Conservation (phyloP, 805 yeast genomes). For the Candida gorgasii region DNA sequence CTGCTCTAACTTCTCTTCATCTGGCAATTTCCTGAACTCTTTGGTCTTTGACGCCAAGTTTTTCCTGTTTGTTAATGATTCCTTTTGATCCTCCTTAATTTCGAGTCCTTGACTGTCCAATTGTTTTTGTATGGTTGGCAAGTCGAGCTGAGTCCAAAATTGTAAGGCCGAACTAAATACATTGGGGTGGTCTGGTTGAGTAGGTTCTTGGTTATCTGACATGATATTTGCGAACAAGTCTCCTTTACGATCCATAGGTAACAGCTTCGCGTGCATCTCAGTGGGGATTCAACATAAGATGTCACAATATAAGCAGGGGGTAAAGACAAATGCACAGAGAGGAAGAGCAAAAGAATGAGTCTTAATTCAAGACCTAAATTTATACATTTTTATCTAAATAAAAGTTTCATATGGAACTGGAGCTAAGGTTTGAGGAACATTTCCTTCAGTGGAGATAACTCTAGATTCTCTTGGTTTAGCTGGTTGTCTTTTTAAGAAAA, state of each 20-base stretch:
- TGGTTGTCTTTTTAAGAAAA: slow-evolving; percentile 96
- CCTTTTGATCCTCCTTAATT: slow-evolving; percentile 68
- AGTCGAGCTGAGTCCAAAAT: slow-evolving; percentile 73
- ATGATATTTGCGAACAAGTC: neutral
- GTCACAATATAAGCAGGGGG: too few relatives aligned
- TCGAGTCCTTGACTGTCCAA: slow-evolving; percentile 75
- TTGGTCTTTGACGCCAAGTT: slow-evolving; percentile 83
- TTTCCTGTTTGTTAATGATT: slow-evolving; percentile 69
- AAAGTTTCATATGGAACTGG: slow-evolving; percentile 99
- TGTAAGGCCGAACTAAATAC: slow-evolving; percentile 60
- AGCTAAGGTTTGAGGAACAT: slow-evolving; percentile 94
- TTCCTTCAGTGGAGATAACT: slow-evolving; percentile 76
- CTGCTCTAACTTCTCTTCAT: slow-evolving; percentile 64
- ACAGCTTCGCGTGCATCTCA: neutral
- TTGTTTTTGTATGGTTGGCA: slow-evolving; percentile 67
- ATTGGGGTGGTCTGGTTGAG: slow-evolving; percentile 13
- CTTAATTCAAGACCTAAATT: neutral
- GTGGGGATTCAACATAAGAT: too few relatives aligned
- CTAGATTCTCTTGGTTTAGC: slow-evolving; percentile 95
- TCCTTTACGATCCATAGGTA: too few relatives aligned
- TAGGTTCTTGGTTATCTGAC: neutral
- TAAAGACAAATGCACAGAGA: too few relatives aligned
- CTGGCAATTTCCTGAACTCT: slow-evolving; percentile 70
- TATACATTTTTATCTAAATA: slow-evolving; percentile 61
- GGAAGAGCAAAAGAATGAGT: too few relatives aligned